Evolutionary conservation across 805 yeast species (phyloP).

Genomic region (Ogataea pignaliae): DNA sequence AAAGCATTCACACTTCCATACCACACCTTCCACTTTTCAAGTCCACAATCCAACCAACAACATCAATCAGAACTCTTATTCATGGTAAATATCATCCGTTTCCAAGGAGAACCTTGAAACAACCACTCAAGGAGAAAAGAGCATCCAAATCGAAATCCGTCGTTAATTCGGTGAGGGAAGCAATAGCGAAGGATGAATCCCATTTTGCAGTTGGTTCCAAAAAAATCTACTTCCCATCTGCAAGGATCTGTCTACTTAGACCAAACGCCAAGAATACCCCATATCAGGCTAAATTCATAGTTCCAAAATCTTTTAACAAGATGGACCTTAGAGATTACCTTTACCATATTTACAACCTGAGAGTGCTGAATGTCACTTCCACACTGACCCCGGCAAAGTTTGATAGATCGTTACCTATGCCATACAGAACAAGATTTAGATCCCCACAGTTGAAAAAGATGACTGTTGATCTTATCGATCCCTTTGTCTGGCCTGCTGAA

Average conservation of each 20-base stretch:
- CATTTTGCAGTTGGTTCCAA: constrained; percentile 81
- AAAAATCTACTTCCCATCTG: constrained; percentile 79
- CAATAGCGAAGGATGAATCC: constrained; percentile 59
- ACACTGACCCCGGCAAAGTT: constrained; percentile 74
- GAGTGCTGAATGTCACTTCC: constrained; percentile 85
- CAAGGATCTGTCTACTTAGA: constrained; percentile 71
- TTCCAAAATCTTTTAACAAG: constrained; percentile 90
- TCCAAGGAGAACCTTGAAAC: constrained; percentile 17
- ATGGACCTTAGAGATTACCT: constrained; percentile 91
- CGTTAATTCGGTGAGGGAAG: constrained; percentile 33
- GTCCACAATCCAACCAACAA: neutral
- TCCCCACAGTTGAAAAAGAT: constrained; percentile 83
- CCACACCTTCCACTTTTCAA: neutral
- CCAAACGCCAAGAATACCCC: constrained; percentile 98
- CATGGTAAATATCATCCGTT: constrained; percentile 28
- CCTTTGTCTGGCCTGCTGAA: constrained; percentile 89
- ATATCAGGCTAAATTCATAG: constrained; percentile 92
- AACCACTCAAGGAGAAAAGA: constrained; percentile 16
- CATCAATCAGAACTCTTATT: constrained; percentile 21
- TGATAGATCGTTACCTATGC: constrained; percentile 48
- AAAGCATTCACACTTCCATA: too few species aligned
- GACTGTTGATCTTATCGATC: constrained; percentile 95
- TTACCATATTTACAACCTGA: constrained; percentile 82
- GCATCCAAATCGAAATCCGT: constrained; percentile 26
- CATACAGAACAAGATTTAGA: constrained; percentile 64